phyloP scores from a whole-genome alignment of 2,329 filamentous ascomycete genomes.

The Venturia carpophila region DNA sequence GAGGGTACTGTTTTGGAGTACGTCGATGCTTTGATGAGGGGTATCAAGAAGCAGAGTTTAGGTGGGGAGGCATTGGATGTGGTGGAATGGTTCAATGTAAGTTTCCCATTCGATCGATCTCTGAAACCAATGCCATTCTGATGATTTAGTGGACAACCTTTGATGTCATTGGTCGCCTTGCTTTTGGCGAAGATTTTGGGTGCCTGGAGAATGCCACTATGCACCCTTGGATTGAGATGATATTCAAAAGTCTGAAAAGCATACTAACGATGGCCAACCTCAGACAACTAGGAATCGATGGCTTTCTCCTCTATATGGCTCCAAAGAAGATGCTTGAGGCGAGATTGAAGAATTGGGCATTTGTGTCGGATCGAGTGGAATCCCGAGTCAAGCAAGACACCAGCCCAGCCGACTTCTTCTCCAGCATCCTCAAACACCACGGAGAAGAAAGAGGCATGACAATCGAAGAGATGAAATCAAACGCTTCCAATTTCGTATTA shows the following conservation, averaged over 20 bases:
- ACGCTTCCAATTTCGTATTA: constrained; percentile 32
- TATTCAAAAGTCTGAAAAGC: too few species aligned
- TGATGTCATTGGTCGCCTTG: constrained; percentile 16
- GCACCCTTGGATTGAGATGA: constrained; percentile 10
- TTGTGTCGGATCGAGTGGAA: too few species aligned
- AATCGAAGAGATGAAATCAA: constrained; percentile 33
- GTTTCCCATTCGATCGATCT: neutral
- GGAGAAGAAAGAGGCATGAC: constrained; percentile 25
- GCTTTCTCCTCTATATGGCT: too few species aligned
- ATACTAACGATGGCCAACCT: too few species aligned
- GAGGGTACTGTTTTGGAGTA: constrained; percentile 13
- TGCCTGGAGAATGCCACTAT: neutral
- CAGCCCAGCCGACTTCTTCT: constrained; percentile 14
- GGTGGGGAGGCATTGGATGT: constrained; percentile 8
- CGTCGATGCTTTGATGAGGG: constrained; percentile 19
- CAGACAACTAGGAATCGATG: too few species aligned
- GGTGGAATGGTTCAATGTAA: constrained; percentile 16
- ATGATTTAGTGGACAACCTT: constrained; percentile 14
- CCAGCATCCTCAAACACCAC: constrained; percentile 8
- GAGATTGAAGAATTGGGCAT: too few species aligned
- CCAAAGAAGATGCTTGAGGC: too few species aligned
- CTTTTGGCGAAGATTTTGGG: constrained; percentile 18
- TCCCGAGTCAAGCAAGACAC: too few species aligned
- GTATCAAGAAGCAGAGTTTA: constrained; percentile 14
- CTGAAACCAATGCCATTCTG: too few species aligned